Evolutionary conservation across 345 rosid genomes (phyloP), one percentile per base, ranked within the genome.

Genomic region (Eucalyptus viminalis): DNA sequence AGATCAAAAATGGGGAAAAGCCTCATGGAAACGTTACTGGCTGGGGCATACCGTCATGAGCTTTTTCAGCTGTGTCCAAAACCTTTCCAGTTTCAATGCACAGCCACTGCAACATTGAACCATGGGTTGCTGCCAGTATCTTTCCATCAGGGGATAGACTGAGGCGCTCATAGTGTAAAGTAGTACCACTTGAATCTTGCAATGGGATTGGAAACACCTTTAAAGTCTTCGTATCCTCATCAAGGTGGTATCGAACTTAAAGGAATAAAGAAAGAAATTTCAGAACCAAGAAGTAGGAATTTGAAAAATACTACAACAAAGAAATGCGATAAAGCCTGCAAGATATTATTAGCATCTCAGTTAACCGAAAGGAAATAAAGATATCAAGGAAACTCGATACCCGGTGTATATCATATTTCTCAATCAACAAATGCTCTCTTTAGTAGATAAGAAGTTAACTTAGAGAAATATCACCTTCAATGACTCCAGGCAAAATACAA

Each of bases 191-290:
- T 88, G 98, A 89, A 92, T 95, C 97, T 69, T 88, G 95, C 45
- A 95, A 95, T 29, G 98, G 98, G 88, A 96, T 98, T 19, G 96
- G 97, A 90, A 96, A 96, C 89, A 94, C 97, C 93, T 96, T 97
- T 93, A 98, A 88, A 85, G 97, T 93, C 95, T 98, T 98, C 8
- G 99, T 99, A 91, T 98, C 99, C 97, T 98, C 99, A 88, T 97
- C 98, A 80, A 98, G 95, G 92, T 97, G 98, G 89, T 97, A 98
- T 29, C 97, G 98, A 51, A 98, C 99, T 97, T 90, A 92, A 89
- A 86, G 86, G 90, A 54, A 89, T 58, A 88, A 86, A 86, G 89
- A 9, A 49, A 56, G 90, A 86, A 87, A 87, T 47, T 56, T 90
- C 81, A 91, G 91, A 51, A 87, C 87, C 72, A 72, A 31, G 31